Base-by-base conservation (phyloP, 441 rosid species). In the Croton laevigatus region DNA sequence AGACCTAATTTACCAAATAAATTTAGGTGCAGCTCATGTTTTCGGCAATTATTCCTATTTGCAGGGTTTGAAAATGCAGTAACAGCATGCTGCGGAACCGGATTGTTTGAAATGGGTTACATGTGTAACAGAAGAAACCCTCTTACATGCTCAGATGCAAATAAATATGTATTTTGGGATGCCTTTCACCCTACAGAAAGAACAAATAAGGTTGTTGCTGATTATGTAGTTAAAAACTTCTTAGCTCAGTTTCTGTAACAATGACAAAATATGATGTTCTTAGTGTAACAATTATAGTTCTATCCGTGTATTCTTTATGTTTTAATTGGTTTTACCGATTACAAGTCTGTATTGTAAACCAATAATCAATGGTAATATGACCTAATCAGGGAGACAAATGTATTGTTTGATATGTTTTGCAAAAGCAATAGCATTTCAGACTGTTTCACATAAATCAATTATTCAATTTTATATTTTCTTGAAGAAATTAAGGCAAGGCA, bases 71-170 rank as follows among this genome's bases (percentile, higher is more conserved):
- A 87, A 72, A 78, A 82, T 13, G 81, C 80, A 13, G 85, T 79
- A 20, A 66, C 40, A 63, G 97, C 88, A 53, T 89, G 97, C 65
- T 91, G 91, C 22, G 94, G 90, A 17, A 80, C 94, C 1, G 90
- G 94, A 23, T 57, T 79, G 70, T 78, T 84, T 22, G 89, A 87
- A 88, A 80, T 76, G 80, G 77, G 89, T 7, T 78, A 77, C 48
- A 46, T 87, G 57, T 86, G 94, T 73, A 84, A 78, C 22, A 82
- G 4, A 36, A 58, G 67, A 40, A 80, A 64, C 67, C 84, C 84
- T 40, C 73, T 83, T 42, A 84, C 89, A 16, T 89, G 94, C 65
- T 23, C 81, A 51, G 92, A 89, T 75, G 91, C 91, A 3, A 77
- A 75, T 51, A 84, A 84, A 58, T 85, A 72, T 45, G 84, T 88